Evolutionary conservation across 345 rosid species (phyloP), one percentile per base, ranked within the genome.

Genomic region (Streptanthus diversifolius): DNA sequence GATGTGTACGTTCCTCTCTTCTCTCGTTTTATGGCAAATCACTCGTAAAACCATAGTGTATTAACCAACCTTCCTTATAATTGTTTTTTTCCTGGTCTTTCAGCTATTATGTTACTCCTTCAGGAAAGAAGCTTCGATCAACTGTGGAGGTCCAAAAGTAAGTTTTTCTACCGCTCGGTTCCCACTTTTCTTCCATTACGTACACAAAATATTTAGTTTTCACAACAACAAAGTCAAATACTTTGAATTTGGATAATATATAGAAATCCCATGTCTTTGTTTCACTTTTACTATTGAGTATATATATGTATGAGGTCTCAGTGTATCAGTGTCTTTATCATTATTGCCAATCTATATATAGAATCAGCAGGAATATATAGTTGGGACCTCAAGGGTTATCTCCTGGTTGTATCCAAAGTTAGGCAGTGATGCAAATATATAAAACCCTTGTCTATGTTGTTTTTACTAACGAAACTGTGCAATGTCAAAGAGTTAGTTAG

Each of bases 111-210:
- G 84, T 71, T 69, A 80, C 98, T 53, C 97, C 98, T 0, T 80
- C 95, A 12, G 98, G 97, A 65, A 91, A 93, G 87, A 89, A 83
- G 76, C 86, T 93, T 70, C 96, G 96, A 51, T 91, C 98, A 12
- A 83, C 67, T 83, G 89, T 88, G 19, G 97, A 93, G 80, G 64
- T 93, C 57, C 87, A 86, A 72, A 93, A 86, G 98, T 93, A 77
- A 37, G 88, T 80, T 7, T 66, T 55, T 43, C 9, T 41, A 41
- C 3, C 45, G 5, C 17, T 41, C 17, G 18, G 10, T 57, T 54
- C 36, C 60, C 44, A 40, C 64, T 8, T 17, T 30, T 36, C 35
- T 17, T 68, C 18, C 40, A 11, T 60, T 69, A 29, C 49, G 2
- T 3, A 1, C 14, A 30, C 54, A 24, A 24, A 40, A 22, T 17